A percentile compares a stretch with the other conserved stretches of the same genome.
Evolutionary conservation across 164 flowering plant genomes (phyloP).

Genomic region (Berberis thunbergii): DNA sequence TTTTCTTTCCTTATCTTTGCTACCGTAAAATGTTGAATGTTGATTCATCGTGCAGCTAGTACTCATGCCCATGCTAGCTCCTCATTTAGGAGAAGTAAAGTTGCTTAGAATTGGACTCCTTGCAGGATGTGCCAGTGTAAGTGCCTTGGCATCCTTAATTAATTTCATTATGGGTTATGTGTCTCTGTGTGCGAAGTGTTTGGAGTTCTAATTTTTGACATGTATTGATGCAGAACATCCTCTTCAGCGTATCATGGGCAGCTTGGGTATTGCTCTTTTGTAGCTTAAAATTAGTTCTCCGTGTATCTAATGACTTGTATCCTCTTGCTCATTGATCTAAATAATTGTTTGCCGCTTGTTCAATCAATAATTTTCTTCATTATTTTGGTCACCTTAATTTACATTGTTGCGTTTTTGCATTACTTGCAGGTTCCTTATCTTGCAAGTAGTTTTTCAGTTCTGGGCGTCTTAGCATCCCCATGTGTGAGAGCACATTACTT

Average conservation of each 20-base stretch:
- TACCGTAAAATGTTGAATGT: slow-evolving; percentile 1
- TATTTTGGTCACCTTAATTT: not conserved
- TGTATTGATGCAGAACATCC: slow-evolving; percentile 46
- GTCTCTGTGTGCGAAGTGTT: not conserved
- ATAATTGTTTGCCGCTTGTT: not conserved
- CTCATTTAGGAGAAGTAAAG: slow-evolving; percentile 50
- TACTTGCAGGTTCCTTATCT: slow-evolving; percentile 50
- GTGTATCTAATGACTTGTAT: no score
- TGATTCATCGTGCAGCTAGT: slow-evolving; percentile 46
- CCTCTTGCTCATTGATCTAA: no score
- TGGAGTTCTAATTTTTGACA: slow-evolving; percentile 2
- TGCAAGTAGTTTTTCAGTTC: slow-evolving; percentile 26
- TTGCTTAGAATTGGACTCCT: slow-evolving; percentile 68
- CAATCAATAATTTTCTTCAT: not conserved
- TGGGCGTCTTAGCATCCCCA: slow-evolving; percentile 43
- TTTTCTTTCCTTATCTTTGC: not conserved
- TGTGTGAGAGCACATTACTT: slow-evolving; percentile 48
- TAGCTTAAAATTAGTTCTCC: not conserved
- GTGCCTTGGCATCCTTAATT: slow-evolving; percentile 5
- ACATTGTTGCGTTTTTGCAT: not conserved
- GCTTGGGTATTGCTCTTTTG: slow-evolving; percentile 50
- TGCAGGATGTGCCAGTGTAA: slow-evolving; percentile 42
- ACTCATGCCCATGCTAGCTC: slow-evolving; percentile 63
- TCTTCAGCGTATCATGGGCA: slow-evolving; percentile 74
- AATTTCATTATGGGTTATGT: not conserved